phyloP scores from a whole-genome alignment of 495 filamentous ascomycete genomes.

The Parathielavia appendiculata region DNA sequence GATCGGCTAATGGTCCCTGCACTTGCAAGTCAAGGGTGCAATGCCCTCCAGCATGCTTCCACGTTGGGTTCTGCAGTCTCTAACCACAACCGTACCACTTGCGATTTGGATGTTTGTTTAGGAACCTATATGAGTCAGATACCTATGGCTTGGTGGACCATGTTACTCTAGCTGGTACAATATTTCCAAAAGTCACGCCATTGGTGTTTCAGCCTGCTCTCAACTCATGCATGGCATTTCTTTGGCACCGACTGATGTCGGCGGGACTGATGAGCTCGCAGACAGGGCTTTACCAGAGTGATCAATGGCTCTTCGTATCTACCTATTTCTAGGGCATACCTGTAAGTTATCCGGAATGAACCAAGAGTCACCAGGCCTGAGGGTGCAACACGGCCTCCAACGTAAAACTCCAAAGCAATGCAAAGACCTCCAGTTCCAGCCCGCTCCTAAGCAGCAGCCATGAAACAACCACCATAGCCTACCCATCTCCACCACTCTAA shows the following conservation, averaged over 20 bases:
- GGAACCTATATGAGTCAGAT: not conserved
- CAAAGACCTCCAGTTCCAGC: too few species aligned
- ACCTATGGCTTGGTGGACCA: not conserved
- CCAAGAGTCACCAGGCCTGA: too few species aligned
- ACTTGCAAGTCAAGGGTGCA: not conserved
- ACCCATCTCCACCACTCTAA: too few species aligned
- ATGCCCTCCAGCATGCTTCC: not conserved
- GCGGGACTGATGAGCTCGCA: too few species aligned
- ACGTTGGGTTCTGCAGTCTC: not conserved
- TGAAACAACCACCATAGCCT: too few species aligned
- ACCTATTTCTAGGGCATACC: not conserved
- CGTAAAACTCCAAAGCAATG: slow-evolving; percentile 14
- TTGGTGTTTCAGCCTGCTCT: not conserved
- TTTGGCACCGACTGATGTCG: too few species aligned
- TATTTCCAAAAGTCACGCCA: too few species aligned
- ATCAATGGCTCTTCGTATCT: not conserved
- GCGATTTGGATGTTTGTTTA: not conserved
- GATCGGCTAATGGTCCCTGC: not conserved
- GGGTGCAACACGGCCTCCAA: not conserved
- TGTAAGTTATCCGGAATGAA: too few species aligned
- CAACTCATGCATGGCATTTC: too few species aligned
- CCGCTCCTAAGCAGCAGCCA: too few species aligned
- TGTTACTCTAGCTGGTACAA: too few species aligned
- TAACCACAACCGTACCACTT: slow-evolving; percentile 2
- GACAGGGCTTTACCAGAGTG: not conserved